Evolutionary conservation across 352 stramenopile genomes (phyloP).

Genomic region (Phytophthora fragariaefolia): DNA sequence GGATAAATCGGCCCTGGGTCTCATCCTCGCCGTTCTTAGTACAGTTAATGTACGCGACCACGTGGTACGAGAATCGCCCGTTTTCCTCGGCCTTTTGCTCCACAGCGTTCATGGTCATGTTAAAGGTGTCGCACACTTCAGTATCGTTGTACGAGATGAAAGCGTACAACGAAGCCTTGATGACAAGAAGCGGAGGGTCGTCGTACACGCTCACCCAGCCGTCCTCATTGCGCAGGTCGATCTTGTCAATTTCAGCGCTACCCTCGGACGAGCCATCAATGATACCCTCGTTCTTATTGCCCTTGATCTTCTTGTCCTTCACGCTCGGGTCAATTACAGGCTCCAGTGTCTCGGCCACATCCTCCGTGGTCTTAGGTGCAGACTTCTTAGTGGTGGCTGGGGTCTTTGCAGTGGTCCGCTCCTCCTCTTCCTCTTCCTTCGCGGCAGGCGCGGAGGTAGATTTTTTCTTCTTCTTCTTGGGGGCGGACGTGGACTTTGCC

Average conservation of each 20-base stretch:
- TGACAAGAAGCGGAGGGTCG: slow-evolving; percentile 76
- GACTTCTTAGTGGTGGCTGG: slow-evolving; percentile 19
- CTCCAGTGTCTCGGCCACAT: slow-evolving; percentile 14
- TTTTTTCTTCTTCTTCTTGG: slow-evolving; percentile 12
- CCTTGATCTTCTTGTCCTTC: slow-evolving; percentile 78
- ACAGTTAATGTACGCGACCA: slow-evolving; percentile 88
- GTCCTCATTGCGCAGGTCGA: slow-evolving; percentile 74
- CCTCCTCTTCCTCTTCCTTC: slow-evolving; percentile 12
- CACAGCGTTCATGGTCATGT: slow-evolving; percentile 87
- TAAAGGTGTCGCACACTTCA: slow-evolving; percentile 83
- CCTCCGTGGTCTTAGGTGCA: slow-evolving; percentile 19
- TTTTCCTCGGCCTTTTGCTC: slow-evolving; percentile 84
- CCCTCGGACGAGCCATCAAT: slow-evolving; percentile 83
- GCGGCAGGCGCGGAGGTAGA: not conserved
- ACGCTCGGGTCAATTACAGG: slow-evolving; percentile 19
- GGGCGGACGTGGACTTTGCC: not conserved
- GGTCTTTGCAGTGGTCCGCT: not conserved
- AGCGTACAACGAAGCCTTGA: slow-evolving; percentile 86
- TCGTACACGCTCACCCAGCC: slow-evolving; percentile 86
- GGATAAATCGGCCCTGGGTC: slow-evolving; percentile 79
- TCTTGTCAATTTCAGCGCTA: slow-evolving; percentile 86
- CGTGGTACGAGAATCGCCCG: slow-evolving; percentile 77
- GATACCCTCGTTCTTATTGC: slow-evolving; percentile 75
- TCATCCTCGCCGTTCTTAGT: slow-evolving; percentile 77
- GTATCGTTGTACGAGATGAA: slow-evolving; percentile 90